Percentiles rank a stretch among this genome's conserved stretches.
Conservation (phyloP, 208 protist species). For the Porcisia hertigi region DNA sequence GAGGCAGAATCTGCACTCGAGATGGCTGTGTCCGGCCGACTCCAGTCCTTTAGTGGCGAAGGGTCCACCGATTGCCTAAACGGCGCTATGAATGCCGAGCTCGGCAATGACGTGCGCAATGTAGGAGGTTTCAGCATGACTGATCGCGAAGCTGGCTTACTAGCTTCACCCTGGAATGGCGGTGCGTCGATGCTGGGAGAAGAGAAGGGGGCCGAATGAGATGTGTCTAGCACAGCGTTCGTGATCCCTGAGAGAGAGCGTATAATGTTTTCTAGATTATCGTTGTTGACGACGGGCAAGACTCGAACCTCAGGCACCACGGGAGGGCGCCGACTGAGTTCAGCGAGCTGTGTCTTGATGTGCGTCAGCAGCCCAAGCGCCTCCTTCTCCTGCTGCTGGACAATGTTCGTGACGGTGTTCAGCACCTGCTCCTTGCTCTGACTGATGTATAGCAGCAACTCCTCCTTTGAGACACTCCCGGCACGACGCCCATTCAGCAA, state of each 20-base stretch:
- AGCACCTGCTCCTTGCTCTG: slow-evolving; percentile 44
- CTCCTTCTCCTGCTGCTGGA: slow-evolving; percentile 41
- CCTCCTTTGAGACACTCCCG: slow-evolving; percentile 50
- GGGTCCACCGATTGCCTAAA: neutral
- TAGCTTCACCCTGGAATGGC: neutral
- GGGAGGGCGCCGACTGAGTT: slow-evolving; percentile 4
- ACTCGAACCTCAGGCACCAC: slow-evolving; percentile 25
- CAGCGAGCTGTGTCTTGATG: slow-evolving; percentile 32
- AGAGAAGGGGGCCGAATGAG: neutral
- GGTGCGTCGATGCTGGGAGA: neutral
- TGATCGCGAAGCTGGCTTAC: neutral
- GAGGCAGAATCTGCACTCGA: slow-evolving; percentile 29
- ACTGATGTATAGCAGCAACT: slow-evolving; percentile 43
- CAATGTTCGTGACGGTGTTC: slow-evolving; percentile 21
- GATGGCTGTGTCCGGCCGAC: neutral
- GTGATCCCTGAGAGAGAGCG: slow-evolving; percentile 14
- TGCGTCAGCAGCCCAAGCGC: slow-evolving; percentile 24
- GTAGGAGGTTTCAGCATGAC: neutral
- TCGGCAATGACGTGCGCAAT: neutral
- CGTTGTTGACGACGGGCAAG: slow-evolving; percentile 22
- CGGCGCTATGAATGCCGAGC: neutral
- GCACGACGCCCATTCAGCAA: slow-evolving; percentile 48
- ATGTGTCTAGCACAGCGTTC: neutral
- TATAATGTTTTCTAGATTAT: slow-evolving; percentile 32
- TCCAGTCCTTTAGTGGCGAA: neutral